phyloP scores from a whole-genome alignment of 768 basidiomycete species.

The Pleurotus giganteus region DNA sequence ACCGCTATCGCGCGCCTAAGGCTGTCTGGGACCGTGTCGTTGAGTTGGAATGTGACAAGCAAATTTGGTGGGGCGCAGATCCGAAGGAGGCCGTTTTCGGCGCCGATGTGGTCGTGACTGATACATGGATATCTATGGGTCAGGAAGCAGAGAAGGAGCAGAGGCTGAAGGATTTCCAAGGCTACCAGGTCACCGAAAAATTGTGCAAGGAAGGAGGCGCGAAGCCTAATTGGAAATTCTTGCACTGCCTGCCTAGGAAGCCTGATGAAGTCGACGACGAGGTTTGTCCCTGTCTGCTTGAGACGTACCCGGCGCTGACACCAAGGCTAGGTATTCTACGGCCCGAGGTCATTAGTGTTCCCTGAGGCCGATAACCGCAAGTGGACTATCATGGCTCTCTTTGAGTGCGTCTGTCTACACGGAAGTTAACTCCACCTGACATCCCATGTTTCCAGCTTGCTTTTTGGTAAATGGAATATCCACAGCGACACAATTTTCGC shows the following conservation, averaged over 20 bases:
- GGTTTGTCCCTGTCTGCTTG: conserved; percentile 34
- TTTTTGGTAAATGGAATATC: conserved; percentile 51
- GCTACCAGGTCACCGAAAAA: conserved; percentile 92
- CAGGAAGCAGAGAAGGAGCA: conserved; percentile 93
- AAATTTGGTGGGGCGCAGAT: conserved; percentile 71
- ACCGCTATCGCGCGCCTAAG: conserved; percentile 61
- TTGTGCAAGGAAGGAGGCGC: conserved; percentile 82
- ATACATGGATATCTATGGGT: conserved; percentile 99
- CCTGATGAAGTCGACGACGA: conserved; percentile 93
- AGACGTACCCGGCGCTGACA: background rate
- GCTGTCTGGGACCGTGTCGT: conserved; percentile 82
- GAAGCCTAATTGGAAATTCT: conserved; percentile 86
- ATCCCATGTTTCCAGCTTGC: conserved; percentile 30
- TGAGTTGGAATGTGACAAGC: conserved; percentile 69
- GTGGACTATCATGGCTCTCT: conserved; percentile 93
- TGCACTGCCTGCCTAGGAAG: conserved; percentile 96
- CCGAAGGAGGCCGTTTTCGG: conserved; percentile 85
- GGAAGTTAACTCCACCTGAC: conserved; percentile 8
- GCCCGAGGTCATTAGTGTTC: conserved; percentile 88
- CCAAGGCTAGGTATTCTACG: conserved; percentile 78
- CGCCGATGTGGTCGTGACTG: conserved; percentile 95
- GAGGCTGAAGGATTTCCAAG: conserved; percentile 80
- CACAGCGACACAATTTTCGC: background rate
- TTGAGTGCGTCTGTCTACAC: conserved; percentile 58
- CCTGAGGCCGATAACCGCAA: conserved; percentile 95